These are phyloP conservation scores for Hyaloscypha finlandica DNA, from an alignment of 495 filamentous ascomycete genomes.

Conservation along the genomic window DNA sequence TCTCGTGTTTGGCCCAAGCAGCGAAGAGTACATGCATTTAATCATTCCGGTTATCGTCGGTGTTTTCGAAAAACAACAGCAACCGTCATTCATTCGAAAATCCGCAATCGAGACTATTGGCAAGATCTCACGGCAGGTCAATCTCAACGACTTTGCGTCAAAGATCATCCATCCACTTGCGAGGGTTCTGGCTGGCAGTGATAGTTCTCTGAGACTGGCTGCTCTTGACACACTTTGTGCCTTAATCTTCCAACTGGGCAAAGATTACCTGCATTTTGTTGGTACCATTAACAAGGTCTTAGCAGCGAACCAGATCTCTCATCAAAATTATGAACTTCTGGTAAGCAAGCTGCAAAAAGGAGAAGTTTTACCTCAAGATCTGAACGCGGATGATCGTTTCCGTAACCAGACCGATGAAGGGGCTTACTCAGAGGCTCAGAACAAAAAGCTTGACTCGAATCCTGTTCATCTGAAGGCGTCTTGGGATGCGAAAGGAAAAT, in stretches of 20 bases:
- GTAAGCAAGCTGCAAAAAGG: conserved; percentile 92
- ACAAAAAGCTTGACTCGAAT: conserved; percentile 94
- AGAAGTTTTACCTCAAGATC: conserved; percentile 89
- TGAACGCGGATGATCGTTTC: conserved; percentile 86
- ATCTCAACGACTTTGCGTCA: conserved; percentile 94
- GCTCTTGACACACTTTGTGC: conserved; percentile 96
- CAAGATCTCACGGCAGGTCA: conserved; percentile 93
- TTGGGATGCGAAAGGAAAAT: conserved; percentile 95
- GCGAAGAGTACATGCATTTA: conserved; percentile 98
- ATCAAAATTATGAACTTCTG: conserved; percentile 86
- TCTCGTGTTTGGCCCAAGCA: conserved; percentile 92
- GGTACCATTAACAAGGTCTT: conserved; percentile 83
- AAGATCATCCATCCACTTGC: conserved; percentile 91
- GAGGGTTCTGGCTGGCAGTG: conserved; percentile 69
- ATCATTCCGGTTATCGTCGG: conserved; percentile 96
- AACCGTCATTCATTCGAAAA: conserved; percentile 76
- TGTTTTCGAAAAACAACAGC: conserved; percentile 81
- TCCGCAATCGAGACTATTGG: conserved; percentile 92
- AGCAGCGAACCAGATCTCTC: conserved; percentile 68
- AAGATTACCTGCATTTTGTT: conserved; percentile 92
- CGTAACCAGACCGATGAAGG: conserved; percentile 75
- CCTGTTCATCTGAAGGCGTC: conserved; percentile 96
- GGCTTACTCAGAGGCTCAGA: conserved; percentile 76
- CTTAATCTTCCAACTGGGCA: conserved; percentile 91
- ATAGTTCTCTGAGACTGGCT: conserved; percentile 73